Evolutionary conservation across 805 yeast genomes (phyloP).

Genomic region (Starmerella sp.): DNA sequence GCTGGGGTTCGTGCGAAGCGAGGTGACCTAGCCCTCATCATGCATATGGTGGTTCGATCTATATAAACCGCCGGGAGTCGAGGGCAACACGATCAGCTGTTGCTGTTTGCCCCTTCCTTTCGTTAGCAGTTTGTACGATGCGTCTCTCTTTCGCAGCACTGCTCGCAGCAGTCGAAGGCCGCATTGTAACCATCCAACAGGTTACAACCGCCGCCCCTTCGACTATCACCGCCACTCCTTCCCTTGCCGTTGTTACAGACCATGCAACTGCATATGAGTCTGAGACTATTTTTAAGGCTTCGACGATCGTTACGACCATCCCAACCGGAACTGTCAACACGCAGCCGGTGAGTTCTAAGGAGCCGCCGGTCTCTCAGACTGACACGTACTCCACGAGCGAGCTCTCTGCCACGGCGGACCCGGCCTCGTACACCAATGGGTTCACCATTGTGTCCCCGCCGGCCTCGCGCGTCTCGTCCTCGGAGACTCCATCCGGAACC

Average conservation of each 20-base stretch:
- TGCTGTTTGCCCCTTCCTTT: neutral
- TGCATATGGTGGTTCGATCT: constrained; percentile 1
- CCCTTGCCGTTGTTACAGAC: constrained; percentile 18
- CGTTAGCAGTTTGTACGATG: neutral
- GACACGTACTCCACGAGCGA: constrained; percentile 26
- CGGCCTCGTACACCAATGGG: constrained; percentile 26
- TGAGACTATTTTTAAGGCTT: constrained; percentile 26
- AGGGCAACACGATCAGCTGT: neutral
- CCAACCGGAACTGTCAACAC: constrained; percentile 28
- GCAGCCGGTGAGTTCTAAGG: constrained; percentile 25
- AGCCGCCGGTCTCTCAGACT: constrained; percentile 29
- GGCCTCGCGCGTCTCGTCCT: neutral
- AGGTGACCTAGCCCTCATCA: neutral
- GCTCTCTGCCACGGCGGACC: constrained; percentile 26
- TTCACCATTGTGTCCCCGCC: constrained; percentile 10
- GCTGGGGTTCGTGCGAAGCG: constrained; percentile 1
- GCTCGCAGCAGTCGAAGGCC: constrained; percentile 10
- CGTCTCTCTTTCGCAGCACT: constrained; percentile 4
- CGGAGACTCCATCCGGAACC: neutral
- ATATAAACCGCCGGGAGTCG: neutral
- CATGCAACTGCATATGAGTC: constrained; percentile 16
- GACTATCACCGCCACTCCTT: constrained; percentile 10
- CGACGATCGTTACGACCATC: constrained; percentile 27
- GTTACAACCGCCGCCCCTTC: constrained; percentile 18
- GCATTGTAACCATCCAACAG: constrained; percentile 19